These are phyloP conservation scores for Teunomyces atbi DNA, from an alignment of 805 yeast genomes.

Conservation along the genomic window DNA sequence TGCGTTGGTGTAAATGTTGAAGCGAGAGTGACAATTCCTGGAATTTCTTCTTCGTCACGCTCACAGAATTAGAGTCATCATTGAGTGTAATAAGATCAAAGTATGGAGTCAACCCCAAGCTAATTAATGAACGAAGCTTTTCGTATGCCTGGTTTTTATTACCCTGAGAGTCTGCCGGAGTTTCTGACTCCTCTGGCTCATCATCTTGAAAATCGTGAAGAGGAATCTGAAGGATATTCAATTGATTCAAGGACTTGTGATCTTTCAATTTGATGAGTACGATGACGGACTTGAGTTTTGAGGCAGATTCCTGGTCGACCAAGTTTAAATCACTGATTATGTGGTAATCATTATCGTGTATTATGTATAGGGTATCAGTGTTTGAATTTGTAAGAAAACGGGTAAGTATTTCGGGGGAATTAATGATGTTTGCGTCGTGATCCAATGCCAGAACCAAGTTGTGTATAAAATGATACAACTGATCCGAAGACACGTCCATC, in stretches of 20 bases:
- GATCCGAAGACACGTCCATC: conserved; percentile 7
- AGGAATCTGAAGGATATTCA: conserved; percentile 37
- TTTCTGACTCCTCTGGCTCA: conserved; percentile 3
- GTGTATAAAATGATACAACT: conserved; percentile 10
- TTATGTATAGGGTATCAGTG: conserved; percentile 21
- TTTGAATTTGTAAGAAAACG: conserved; percentile 18
- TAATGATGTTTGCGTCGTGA: conserved; percentile 4
- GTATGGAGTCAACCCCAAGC: conserved; percentile 65
- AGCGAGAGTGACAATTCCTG: conserved; percentile 67
- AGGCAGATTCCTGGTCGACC: conserved; percentile 1
- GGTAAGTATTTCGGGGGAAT: conserved; percentile 8
- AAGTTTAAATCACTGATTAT: conserved; percentile 10
- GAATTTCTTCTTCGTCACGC: conserved; percentile 56
- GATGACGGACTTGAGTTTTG: conserved; percentile 20
- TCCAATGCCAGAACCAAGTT: conserved; percentile 8
- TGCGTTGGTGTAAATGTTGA: conserved; percentile 63
- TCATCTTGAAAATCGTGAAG: conserved; percentile 7
- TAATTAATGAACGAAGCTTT: conserved; percentile 56
- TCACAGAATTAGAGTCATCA: conserved; percentile 20
- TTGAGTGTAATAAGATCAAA: conserved; percentile 49
- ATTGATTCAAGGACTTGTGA: conserved; percentile 24
- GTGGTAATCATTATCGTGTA: conserved; percentile 10
- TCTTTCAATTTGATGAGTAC: conserved; percentile 47
- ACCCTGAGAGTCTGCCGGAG: neutral
- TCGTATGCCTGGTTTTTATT: conserved; percentile 38